Evolutionary conservation across 192 early-diverging fungal genomes (phyloP).

Genomic region (Oehlia diaphana): DNA sequence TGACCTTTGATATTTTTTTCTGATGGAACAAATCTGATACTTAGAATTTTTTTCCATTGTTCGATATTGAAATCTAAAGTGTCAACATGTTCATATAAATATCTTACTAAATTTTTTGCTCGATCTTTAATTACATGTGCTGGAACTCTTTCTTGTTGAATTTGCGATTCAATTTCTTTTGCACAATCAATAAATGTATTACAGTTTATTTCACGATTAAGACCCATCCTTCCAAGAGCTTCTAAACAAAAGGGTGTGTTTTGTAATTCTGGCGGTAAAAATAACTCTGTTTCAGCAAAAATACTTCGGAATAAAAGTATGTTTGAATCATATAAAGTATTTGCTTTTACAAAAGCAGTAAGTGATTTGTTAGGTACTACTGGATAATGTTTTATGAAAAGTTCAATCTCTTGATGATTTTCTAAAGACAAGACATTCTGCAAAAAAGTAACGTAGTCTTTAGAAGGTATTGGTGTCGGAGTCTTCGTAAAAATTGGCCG

Average conservation of each 20-base stretch:
- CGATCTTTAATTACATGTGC: background rate
- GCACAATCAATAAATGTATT: background rate
- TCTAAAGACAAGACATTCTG: background rate
- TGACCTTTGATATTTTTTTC: background rate
- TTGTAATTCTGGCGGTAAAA: slow-evolving; percentile 1
- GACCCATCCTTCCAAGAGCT: background rate
- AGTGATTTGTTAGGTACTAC: background rate
- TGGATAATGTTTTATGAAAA: background rate
- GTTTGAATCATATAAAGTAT: background rate
- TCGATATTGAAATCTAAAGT: background rate
- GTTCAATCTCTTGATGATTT: background rate
- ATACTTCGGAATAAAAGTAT: background rate
- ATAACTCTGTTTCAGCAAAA: background rate
- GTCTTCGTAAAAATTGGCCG: background rate
- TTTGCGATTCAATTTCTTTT: background rate
- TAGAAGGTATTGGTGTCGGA: background rate
- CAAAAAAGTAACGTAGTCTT: background rate
- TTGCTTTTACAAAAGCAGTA: background rate
- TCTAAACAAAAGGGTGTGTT: background rate
- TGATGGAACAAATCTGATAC: background rate
- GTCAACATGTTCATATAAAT: background rate
- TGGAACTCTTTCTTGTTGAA: background rate
- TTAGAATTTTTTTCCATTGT: background rate
- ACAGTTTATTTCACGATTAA: background rate
- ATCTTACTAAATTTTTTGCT: background rate